Evolutionary conservation across 2,329 filamentous ascomycete species (phyloP).

Genomic region (Chaetothyriales sp.): DNA sequence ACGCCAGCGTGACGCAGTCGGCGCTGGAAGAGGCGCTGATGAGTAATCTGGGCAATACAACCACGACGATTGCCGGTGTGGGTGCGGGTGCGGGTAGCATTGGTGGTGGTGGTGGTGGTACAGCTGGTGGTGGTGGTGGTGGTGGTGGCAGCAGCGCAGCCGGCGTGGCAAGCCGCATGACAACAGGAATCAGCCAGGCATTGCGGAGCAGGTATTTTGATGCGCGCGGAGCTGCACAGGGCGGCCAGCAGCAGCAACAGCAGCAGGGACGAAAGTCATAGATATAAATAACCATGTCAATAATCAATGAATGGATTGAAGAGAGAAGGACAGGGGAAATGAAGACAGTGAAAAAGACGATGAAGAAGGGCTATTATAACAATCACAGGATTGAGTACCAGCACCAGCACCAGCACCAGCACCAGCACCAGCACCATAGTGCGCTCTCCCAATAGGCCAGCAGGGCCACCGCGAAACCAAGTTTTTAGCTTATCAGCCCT

Average conservation of each 20-base stretch:
- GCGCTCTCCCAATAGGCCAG: too few species aligned
- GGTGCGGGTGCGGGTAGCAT: neutral
- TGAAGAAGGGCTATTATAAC: too few species aligned
- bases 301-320: too few species aligned
- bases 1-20: slow-evolving; percentile 49
- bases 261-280: neutral
- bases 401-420: too few species aligned
- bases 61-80: slow-evolving; percentile 11
- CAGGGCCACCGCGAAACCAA: too few species aligned
- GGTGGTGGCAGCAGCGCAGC: slow-evolving; percentile 22
- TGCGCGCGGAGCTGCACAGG: neutral
- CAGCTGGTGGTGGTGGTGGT: neutral
- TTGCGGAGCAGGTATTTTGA: slow-evolving; percentile 37
- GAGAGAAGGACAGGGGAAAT: too few species aligned
- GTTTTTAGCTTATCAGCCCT: too few species aligned
- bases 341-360: too few species aligned
- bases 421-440: too few species aligned
- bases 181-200: slow-evolving; percentile 39
- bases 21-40: slow-evolving; percentile 49
- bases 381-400: too few species aligned
- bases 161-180: slow-evolving; percentile 20
- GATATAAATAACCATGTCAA: too few species aligned
- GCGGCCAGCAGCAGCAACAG: neutral
- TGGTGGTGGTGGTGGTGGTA: slow-evolving; percentile 14
- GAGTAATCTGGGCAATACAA: slow-evolving; percentile 43